phyloP scores from a whole-genome alignment of 2,329 filamentous ascomycete species.

The Ophiostoma fasciatum region DNA sequence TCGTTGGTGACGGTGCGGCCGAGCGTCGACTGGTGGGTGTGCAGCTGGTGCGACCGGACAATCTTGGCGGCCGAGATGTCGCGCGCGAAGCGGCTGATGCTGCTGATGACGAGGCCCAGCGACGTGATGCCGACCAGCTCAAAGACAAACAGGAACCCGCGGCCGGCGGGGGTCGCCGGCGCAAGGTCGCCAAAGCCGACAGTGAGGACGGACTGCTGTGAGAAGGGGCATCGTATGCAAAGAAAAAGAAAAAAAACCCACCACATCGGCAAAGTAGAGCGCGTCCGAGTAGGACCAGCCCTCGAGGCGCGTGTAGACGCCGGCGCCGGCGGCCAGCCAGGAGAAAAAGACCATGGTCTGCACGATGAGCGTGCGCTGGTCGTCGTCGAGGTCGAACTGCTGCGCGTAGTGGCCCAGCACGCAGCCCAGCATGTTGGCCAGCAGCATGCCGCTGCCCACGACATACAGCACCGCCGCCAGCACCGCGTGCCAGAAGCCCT shows the following conservation, averaged over 20 bases:
- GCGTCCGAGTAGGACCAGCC: conserved; percentile 45
- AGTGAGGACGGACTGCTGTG: conserved; percentile 31
- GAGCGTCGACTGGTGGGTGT: conserved; percentile 36
- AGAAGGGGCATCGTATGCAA: too few relatives aligned
- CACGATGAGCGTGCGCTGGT: conserved; percentile 53
- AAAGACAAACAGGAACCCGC: conserved; percentile 51
- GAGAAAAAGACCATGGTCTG: conserved; percentile 58
- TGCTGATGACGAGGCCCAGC: conserved; percentile 51
- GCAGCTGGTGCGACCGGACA: conserved; percentile 41
- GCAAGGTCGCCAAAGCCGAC: conserved; percentile 49
- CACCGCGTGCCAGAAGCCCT: conserved; percentile 57
- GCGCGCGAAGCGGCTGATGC: conserved; percentile 43
- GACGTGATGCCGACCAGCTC: conserved; percentile 55
- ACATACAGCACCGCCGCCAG: conserved; percentile 49
- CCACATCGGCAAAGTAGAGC: conserved; percentile 46
- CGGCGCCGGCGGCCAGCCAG: conserved; percentile 51
- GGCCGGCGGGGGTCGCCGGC: conserved; percentile 32
- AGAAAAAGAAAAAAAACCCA: too few relatives aligned
- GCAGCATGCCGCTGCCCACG: conserved; percentile 44
- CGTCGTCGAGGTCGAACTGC: conserved; percentile 49
- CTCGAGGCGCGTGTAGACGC: conserved; percentile 42
- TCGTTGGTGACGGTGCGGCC: conserved; percentile 37
- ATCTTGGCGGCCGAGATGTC: conserved; percentile 49
- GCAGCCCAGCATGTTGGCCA: conserved; percentile 57
- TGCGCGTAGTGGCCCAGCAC: conserved; percentile 54